Conservation (phyloP, 345 rosid species). For the Murraya koenigii region DNA sequence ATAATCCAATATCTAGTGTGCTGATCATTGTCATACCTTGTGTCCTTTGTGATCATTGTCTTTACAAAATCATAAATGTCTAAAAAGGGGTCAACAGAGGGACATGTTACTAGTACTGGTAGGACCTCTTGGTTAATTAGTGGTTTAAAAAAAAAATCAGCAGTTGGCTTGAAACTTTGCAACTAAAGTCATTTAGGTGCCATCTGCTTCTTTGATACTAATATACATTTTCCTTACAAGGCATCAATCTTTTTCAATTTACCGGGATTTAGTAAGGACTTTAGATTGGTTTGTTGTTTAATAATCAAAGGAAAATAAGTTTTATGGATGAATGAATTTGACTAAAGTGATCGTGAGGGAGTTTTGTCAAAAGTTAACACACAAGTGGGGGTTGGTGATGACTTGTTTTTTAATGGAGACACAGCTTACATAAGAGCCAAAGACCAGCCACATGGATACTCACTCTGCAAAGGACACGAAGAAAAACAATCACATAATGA, state of each 20-base stretch:
- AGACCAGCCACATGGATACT: constrained; percentile 4
- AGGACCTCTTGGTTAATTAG: constrained; percentile 1
- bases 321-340: background rate
- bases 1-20: background rate
- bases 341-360: background rate
- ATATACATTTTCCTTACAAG: background rate
- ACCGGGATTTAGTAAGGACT: background rate
- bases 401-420: background rate
- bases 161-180: constrained; percentile 10
- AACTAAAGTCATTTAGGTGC: constrained; percentile 3
- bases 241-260: background rate
- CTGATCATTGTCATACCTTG: background rate
- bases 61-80: background rate
- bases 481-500: constrained; percentile 5
- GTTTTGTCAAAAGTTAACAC: constrained; percentile 27
- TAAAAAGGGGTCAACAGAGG: background rate
- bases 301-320: background rate
- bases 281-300: background rate
- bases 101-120: background rate
- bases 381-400: constrained; percentile 33
- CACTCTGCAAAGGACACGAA: background rate
- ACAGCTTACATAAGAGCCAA: background rate
- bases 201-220: constrained; percentile 4
- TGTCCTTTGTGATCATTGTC: background rate
- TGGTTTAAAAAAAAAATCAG: constrained; percentile 1